A percentile compares a stretch with the other conserved stretches of the same genome.
phyloP scores from a whole-genome alignment of 345 rosid genomes.

The Citrus unshiu region DNA sequence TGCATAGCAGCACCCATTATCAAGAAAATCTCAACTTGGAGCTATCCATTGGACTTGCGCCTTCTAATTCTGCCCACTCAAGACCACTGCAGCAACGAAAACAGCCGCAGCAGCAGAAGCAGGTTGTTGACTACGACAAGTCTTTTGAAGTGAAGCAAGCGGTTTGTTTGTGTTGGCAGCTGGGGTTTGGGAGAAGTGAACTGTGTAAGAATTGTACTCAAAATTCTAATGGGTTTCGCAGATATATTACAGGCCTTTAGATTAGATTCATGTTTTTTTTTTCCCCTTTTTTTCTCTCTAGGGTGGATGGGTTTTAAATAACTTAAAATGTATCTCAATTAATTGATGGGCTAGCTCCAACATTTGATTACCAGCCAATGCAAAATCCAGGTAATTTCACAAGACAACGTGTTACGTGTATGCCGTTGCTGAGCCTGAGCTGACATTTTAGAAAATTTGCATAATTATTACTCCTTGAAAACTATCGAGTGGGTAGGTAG shows the following conservation, averaged over 20 bases:
- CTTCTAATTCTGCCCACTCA: slow-evolving; percentile 43
- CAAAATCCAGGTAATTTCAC: background rate
- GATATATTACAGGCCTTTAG: slow-evolving; percentile 20
- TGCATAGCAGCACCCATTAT: background rate
- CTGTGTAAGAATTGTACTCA: slow-evolving; percentile 39
- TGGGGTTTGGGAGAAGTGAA: slow-evolving; percentile 37
- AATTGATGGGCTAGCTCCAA: background rate
- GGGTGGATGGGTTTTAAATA: background rate
- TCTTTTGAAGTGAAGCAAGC: slow-evolving; percentile 13
- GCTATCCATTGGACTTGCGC: slow-evolving; percentile 40
- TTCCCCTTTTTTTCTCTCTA: background rate
- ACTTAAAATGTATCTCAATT: background rate
- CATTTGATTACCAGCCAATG: background rate
- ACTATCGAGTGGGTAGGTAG: background rate
- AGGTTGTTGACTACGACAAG: background rate
- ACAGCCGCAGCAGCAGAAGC: background rate
- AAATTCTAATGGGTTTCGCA: slow-evolving; percentile 24
- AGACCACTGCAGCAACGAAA: slow-evolving; percentile 7
- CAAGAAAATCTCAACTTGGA: slow-evolving; percentile 40
- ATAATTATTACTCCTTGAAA: background rate
- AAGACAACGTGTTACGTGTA: background rate
- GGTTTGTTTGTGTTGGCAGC: slow-evolving; percentile 48
- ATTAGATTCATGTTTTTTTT: background rate
- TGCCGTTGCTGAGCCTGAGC: background rate
- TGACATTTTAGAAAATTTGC: background rate